Evolutionary conservation across 495 filamentous ascomycete species (phyloP), one percentile per base, ranked within the genome.

Genomic region (Penicillium mononematosum): DNA sequence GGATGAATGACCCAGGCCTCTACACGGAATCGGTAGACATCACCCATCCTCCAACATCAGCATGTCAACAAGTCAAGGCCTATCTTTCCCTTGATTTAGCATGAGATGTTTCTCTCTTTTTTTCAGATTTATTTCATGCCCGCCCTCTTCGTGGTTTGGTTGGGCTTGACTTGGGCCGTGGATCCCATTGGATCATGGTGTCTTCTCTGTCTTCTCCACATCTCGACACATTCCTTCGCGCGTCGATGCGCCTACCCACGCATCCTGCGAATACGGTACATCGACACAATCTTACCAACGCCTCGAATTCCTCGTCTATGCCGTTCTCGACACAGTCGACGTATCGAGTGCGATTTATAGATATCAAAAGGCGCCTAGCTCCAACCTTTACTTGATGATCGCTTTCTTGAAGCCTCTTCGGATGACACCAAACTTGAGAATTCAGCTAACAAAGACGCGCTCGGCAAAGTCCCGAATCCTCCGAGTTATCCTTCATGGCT

Each of bases 31-130:
- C 22, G 22, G 22, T 4, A 24, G 22, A 24, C 22, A 4, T 24
- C 22, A 24, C 22, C 12, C 14, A 36, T 36, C 34, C 14, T 16
- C 34, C 34, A 24, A 24, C 4, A 2, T 22, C 22, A 22, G 22
- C 22, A 24, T 24, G 3, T 24, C 22, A 24, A 24, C 22, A 24
- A 20, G 47, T 36, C 14, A 16, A 20, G 47, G 32, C 39, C 9
- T 48, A 43, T 51, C 51, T 61, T 54, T 51, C 24, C 52, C 36
- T 64, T 56, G 53, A 50, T 68, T 63, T 61, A 61, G 60, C 63
- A 63, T 66, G 60, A 60, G 59, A 70, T 65, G 48, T 55, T 45
- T 44, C 24, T 64, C 55, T 32, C 16, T 50, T 46, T 56, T 16
- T 56, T 47, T 58, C 45, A 27, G 46, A 46, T 59, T 45, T 7